Base-by-base conservation (phyloP, 1,284 basidiomycete species). In the Clitocybe nebularis region DNA sequence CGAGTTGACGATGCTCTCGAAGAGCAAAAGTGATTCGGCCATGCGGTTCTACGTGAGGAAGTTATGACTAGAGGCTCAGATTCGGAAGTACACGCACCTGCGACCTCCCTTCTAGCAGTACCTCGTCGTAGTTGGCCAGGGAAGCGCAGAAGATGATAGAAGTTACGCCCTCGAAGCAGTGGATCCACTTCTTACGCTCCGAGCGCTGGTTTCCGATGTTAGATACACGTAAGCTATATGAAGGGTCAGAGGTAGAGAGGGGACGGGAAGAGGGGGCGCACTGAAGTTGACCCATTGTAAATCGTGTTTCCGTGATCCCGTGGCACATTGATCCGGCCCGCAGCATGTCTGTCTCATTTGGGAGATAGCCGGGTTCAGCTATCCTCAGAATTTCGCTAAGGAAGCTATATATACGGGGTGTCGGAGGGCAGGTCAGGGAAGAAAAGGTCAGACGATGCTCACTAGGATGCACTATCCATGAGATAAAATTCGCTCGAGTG, bases 1-100 rank as follows among this genome's bases (percentile, higher is more conserved):
- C n/a, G 92, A 93, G 67, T 98, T 98, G 71, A 97, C 93, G 25
- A 99, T 89, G 2, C 84, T 87, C 64, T 98, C 93, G 55, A 99
- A 98, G 8, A 99, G 75, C 4, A 93, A 80, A 0, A 99, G 74
- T 0, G 89, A 91, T 63, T 99, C 95, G 16, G 79, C 80, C 94
- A 99, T 96, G 17, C 93, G 88, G 63, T 97, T 98, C 85, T 94
- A 62, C 0, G 25, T 14, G 7, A 28, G 26, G 37, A 13, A 39
- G 40, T 14, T 17, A n/a, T 39, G 6, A 17, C 23, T 32, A 29
- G 14, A 24, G 16, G 51, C 16, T 14, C 7, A 25, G 16, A 41
- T 59, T 41, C 40, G 55, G 16, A 63, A 65, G 48, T 74, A 63
- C 75, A 43, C 45, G n/a, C n/a, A 81, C 89, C 71, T 89, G 88